A percentile compares a stretch with the other conserved stretches of the same genome.
phyloP scores from a whole-genome alignment of 352 stramenopile genomes.

The Pythium graminicola region DNA sequence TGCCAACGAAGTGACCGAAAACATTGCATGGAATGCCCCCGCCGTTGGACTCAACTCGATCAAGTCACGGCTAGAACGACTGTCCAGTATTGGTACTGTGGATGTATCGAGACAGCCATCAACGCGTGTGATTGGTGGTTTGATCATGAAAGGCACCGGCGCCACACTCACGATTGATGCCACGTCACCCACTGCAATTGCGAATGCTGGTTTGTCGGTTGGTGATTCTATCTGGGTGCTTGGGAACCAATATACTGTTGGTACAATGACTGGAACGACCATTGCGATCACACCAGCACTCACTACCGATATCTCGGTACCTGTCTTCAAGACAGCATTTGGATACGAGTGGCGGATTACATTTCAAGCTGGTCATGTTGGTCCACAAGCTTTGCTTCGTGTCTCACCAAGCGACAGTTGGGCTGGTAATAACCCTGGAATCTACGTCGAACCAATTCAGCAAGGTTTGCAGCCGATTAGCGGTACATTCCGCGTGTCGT shows the following conservation, averaged over 20 bases:
- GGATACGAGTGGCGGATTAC: slow-evolving; percentile 76
- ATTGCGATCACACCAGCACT: slow-evolving; percentile 18
- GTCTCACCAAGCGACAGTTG: slow-evolving; percentile 86
- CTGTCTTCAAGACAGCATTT: slow-evolving; percentile 60
- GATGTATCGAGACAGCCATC: slow-evolving; percentile 43
- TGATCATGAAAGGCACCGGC: slow-evolving; percentile 32
- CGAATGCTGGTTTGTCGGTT: slow-evolving; percentile 16
- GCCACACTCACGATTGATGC: slow-evolving; percentile 28
- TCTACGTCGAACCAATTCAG: slow-evolving; percentile 70
- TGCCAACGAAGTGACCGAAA: slow-evolving; percentile 49
- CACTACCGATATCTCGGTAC: slow-evolving; percentile 34
- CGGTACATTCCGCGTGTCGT: slow-evolving; percentile 85
- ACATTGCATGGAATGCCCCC: slow-evolving; percentile 59
- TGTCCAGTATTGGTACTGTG: slow-evolving; percentile 60
- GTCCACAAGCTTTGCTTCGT: slow-evolving; percentile 83
- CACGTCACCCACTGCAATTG: slow-evolving; percentile 22
- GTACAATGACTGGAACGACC: slow-evolving; percentile 12
- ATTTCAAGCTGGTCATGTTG: slow-evolving; percentile 68
- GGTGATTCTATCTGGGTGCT: slow-evolving; percentile 52
- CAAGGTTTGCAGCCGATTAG: slow-evolving; percentile 89
- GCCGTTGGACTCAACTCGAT: slow-evolving; percentile 51
- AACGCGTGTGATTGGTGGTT: slow-evolving; percentile 30
- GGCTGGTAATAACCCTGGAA: slow-evolving; percentile 89
- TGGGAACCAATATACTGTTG: slow-evolving; percentile 35
- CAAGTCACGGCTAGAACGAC: slow-evolving; percentile 58